A percentile compares a stretch with the other conserved stretches of the same genome.
Conservation (phyloP, 2,329 filamentous ascomycete genomes). For the Capronia americana region DNA sequence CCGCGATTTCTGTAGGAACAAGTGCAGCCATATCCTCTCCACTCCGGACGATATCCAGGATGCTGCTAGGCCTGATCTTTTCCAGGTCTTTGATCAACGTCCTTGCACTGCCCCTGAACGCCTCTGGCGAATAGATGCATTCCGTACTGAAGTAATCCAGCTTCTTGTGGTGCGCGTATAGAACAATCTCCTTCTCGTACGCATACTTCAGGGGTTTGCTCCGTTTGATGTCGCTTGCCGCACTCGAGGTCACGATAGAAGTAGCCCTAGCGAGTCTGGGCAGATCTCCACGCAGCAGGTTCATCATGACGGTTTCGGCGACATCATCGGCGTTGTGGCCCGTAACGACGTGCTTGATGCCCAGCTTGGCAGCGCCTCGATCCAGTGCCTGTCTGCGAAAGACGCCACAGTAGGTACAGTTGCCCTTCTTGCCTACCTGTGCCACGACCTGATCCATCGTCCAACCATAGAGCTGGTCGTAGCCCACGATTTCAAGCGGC, state of each 20-base stretch:
- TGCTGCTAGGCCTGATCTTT: constrained; percentile 88
- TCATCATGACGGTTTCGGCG: constrained; percentile 98
- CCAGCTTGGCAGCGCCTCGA: constrained; percentile 83
- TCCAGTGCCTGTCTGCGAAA: constrained; percentile 94
- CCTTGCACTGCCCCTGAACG: constrained; percentile 89
- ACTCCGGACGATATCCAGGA: constrained; percentile 90
- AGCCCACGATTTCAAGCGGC: constrained; percentile 89
- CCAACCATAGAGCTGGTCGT: constrained; percentile 95
- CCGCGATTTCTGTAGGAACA: constrained; percentile 67
- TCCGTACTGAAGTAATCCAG: constrained; percentile 98
- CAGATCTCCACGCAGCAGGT: constrained; percentile 86
- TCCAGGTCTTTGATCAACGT: constrained; percentile 95
- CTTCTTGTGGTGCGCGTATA: constrained; percentile 96
- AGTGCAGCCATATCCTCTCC: constrained; percentile 94
- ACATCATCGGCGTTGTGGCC: constrained; percentile 98
- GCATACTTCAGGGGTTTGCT: constrained; percentile 98
- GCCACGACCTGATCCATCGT: constrained; percentile 99
- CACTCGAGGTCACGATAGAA: constrained; percentile 80
- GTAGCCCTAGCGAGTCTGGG: constrained; percentile 86
- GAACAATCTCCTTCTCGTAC: constrained; percentile 98
- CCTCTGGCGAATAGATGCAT: constrained; percentile 97
- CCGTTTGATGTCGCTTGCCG: constrained; percentile 85
- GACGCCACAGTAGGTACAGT: constrained; percentile 98
- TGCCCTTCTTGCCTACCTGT: constrained; percentile 95
- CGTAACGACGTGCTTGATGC: constrained; percentile 91